Base-by-base conservation (phyloP, 371 early-diverging fungal species). In the Lichtheimia ornata region DNA sequence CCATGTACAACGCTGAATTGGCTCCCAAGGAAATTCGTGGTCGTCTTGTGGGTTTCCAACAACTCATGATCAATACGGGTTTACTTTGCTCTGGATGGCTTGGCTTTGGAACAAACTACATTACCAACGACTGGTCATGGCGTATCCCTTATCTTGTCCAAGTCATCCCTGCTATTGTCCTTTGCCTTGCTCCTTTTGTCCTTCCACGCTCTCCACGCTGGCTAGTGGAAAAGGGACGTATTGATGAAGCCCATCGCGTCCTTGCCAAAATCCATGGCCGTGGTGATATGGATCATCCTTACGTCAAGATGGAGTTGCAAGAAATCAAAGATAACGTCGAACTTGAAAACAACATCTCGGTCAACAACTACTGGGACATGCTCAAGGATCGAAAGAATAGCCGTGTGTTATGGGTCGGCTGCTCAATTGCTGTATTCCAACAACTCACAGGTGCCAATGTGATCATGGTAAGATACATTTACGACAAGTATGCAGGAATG, bases 1-100 rank as follows among this genome's bases (percentile, higher is more conserved):
- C 98, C 5, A 74, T 91, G 53, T 98, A 93, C 76, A 90, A 94
- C 69, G 86, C 93, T 27, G 94, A 96, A 59, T 56, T 85, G 24
- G 87, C 95, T 15, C 82, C 82, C 56, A 75, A 76, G 57, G 73
- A 74, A 63, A 76, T 76, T 24, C 82, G 82, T 74, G 82, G 82
- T 59, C 73, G 76, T 60, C 63, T 81, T 18, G 74, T 81, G 45
- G 71, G 75, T 47, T 68, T 78, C 53, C 79, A 81, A 55, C 82
- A 81, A 52, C 59, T 78, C 42, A 73, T 69, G 69, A 78, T 81
- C 51, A 73, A 75, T 41, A 72, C 69, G 25, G 79, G 82, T 71
- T 40, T 81, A 54, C 73, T 81, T 71, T 56, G 71, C 53, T 76
- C 82, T 45, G 74, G 74, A 65, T 81, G 82, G 79, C 69, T 76